phyloP scores from a whole-genome alignment of 257 asterid genomes.

The Solanum neorickii region DNA sequence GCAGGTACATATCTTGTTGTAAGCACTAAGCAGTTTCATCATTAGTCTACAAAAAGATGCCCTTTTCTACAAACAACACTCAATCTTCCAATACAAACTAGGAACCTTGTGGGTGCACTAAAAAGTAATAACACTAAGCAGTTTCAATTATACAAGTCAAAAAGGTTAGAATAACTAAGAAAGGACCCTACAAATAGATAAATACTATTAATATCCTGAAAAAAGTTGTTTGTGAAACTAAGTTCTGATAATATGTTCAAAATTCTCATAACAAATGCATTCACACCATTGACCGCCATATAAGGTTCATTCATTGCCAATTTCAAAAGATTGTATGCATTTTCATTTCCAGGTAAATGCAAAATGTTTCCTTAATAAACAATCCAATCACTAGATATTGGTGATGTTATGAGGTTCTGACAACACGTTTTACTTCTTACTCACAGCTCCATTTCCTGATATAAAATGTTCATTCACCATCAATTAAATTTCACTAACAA shows the following conservation, averaged over 20 bases:
- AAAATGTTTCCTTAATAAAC: neutral
- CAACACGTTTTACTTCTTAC: neutral
- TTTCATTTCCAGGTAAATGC: neutral
- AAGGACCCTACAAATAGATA: neutral
- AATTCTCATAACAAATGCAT: neutral
- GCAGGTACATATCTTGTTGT: neutral
- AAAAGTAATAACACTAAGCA: neutral
- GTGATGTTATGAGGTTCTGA: neutral
- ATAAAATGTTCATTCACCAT: neutral
- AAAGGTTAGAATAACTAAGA: neutral
- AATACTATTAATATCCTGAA: neutral
- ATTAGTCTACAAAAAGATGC: neutral
- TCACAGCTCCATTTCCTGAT: neutral
- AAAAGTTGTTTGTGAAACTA: neutral
- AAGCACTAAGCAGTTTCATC: neutral
- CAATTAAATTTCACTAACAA: neutral
- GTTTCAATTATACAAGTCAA: neutral
- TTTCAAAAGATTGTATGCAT: neutral
- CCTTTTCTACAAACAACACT: neutral
- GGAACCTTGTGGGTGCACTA: neutral
- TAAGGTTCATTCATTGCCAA: neutral
- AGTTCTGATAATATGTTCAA: neutral
- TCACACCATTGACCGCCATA: neutral
- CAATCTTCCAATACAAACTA: neutral
- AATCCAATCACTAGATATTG: neutral